Percentiles rank a stretch among this genome's conserved stretches.
Evolutionary conservation across 2,329 filamentous ascomycete species (phyloP).

Genomic region (Cladosporium sp.): DNA sequence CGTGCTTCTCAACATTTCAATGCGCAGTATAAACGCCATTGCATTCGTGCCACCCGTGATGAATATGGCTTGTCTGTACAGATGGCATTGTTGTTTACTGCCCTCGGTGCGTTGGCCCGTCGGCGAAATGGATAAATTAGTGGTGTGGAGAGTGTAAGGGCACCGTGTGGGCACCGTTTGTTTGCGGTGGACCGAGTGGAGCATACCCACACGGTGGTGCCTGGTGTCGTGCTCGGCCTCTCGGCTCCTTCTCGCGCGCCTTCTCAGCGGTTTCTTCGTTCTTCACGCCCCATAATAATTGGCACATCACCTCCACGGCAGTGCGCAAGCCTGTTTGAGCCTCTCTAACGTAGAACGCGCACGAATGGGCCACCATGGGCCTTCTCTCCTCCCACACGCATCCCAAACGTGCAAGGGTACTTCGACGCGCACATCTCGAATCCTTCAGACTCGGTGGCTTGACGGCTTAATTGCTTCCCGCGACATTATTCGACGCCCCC

Average conservation of each 20-base stretch:
- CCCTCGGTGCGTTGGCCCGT: conserved; percentile 1
- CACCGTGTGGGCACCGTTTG: neutral
- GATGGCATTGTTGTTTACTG: neutral
- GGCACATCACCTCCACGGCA: neutral
- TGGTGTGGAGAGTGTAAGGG: neutral
- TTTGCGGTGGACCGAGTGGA: neutral
- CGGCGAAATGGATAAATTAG: conserved; percentile 5
- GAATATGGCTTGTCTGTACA: neutral
- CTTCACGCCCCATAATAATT: conserved; percentile 10
- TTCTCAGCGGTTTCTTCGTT: neutral
- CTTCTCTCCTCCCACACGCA: neutral
- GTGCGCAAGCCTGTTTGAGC: neutral
- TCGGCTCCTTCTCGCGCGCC: conserved; percentile 6
- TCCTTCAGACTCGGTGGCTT: neutral
- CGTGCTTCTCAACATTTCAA: neutral
- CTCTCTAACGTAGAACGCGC: neutral
- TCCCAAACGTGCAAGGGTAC: neutral
- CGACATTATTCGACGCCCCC: neutral
- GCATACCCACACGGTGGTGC: neutral
- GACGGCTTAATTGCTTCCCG: neutral
- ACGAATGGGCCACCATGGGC: neutral
- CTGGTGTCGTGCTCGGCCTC: neutral
- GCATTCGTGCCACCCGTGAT: neutral
- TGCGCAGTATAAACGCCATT: neutral
- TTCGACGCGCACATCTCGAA: conserved; percentile 7